Evolutionary conservation across 192 early-diverging fungal species (phyloP), one percentile per base, ranked within the genome.

Genomic region (Nowakowskiella sp.): DNA sequence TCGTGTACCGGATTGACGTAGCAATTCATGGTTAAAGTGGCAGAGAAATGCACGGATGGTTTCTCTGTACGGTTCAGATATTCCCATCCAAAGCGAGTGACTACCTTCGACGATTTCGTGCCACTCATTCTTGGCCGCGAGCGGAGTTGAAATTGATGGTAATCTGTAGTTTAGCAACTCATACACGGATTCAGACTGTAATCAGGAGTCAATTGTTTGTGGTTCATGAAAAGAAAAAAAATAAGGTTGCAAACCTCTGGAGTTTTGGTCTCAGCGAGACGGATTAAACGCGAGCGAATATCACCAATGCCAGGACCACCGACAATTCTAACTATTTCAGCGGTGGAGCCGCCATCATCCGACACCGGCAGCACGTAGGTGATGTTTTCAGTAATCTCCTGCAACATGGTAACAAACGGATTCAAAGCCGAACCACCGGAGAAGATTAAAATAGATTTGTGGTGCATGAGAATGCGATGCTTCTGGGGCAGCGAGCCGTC

Each of bases 391-490:
- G 83, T 85, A 44, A 85, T 63, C 50, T 58, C 36, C 58, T 86
- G 77, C 33, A 87, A 58, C 33, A 78, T 61, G 1, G 48, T 52
- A 32, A 84, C 85, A 60, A 77, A 66, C 32, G 61, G 61, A 57
- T 88, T 88, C 42, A 81, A 81, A 8, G 84, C 85, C 26, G 85
- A 81, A n/a, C 85, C 85, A 44, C 85, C 85, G n/a, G 82, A 85
- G 47, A 87, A 83, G 13, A 87, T 67, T 19, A 79, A 48, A 49
- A 85, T 57, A 8, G 78, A 81, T 26, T 43, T 28, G 13, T 39
- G 36, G n/a, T n/a, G n/a, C n/a, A n/a, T n/a, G n/a, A n/a, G n/a
- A n/a, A n/a, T n/a, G n/a, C n/a, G n/a, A n/a, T n/a, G n/a, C n/a
- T n/a, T n/a, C n/a, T n/a, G n/a, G n/a, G n/a, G n/a, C n/a, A n/a